A percentile compares a stretch with the other conserved stretches of the same genome.
These are phyloP conservation scores for Leccinum insigne DNA, from an alignment of 1,284 basidiomycete species.

Conservation along the genomic window DNA sequence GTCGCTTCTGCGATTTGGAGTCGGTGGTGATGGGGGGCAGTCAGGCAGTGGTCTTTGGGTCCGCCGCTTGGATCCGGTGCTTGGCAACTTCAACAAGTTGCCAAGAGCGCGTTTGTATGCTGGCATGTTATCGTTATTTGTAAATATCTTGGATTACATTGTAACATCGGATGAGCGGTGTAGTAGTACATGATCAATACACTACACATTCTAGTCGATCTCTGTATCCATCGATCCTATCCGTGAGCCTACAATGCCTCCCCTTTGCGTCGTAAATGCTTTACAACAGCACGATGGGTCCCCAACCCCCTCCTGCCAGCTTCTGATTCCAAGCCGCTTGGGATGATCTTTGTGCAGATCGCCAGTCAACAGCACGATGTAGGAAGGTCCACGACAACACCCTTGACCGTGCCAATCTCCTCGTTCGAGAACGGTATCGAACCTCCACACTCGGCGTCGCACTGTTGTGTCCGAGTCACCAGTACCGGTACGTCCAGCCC, in stretches of 20 bases:
- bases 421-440: background rate
- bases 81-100: background rate
- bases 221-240: too few relatives aligned
- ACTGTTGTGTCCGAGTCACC: slow-evolving; percentile 12
- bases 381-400: background rate
- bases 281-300: too few relatives aligned
- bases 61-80: background rate
- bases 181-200: too few relatives aligned
- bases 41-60: too few relatives aligned
- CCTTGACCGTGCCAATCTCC: background rate
- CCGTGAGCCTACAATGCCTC: too few relatives aligned
- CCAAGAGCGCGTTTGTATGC: too few relatives aligned
- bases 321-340: background rate
- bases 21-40: background rate
- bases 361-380: too few relatives aligned
- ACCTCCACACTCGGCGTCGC: background rate
- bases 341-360: background rate
- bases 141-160: too few relatives aligned
- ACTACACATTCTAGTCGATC: too few relatives aligned
- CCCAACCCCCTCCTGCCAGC: background rate
- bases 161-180: too few relatives aligned
- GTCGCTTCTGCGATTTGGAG: background rate
- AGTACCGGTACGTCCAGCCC: slow-evolving; percentile 12
- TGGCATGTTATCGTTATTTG: too few relatives aligned
- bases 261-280: too few relatives aligned